Evolutionary conservation across 2,329 filamentous ascomycete genomes (phyloP), one percentile per base, ranked within the genome.

Genomic region (Aureobasidium mangrovei): DNA sequence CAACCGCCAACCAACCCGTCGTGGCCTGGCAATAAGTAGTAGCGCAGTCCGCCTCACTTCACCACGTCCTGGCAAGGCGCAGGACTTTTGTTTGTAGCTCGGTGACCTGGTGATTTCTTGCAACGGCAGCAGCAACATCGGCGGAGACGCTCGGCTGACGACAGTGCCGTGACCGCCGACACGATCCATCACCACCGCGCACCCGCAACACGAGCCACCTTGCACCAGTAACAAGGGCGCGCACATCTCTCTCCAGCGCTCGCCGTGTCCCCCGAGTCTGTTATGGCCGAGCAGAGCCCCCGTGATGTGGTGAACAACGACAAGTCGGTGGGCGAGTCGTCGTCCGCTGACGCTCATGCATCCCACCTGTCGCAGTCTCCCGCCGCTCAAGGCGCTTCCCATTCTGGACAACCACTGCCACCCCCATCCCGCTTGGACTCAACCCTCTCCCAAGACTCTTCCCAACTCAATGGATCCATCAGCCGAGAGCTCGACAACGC

Each of bases 231-330:
- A 10, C n/a, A 24, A 33, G n/a, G n/a, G 46, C 32, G 46, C 36
- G 47, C 47, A 28, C 47, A 41, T 28, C 47, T 52, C 47, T 31
- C 29, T 18, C 32, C 47, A 12, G 47, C 43, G 26, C 43, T 8
- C n/a, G 3, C 36, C 49, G 10, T 24, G 24, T 26, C 31, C 39
- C 24, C 31, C 70, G 70, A 74, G 70, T 74, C 80, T 84, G 81
- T 84, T 83, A 84, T 84, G 81, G 81, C 81, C 83, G 81, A 83
- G 80, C 78, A 81, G 79, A 79, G 73, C 69, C 76, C 74, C 78
- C 80, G 82, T 73, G 77, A 84, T 84, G 81, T 83, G 81, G 81
- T 84, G 82, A 81, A 81, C 75, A 76, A 82, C 78, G 76, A 79
- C 75, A 75, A 77, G 81, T 84, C 81, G 80, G 76, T 80, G 74